Evolutionary conservation across 2,329 filamentous ascomycete genomes (phyloP).

Genomic region (Diaporthe humulicola): DNA sequence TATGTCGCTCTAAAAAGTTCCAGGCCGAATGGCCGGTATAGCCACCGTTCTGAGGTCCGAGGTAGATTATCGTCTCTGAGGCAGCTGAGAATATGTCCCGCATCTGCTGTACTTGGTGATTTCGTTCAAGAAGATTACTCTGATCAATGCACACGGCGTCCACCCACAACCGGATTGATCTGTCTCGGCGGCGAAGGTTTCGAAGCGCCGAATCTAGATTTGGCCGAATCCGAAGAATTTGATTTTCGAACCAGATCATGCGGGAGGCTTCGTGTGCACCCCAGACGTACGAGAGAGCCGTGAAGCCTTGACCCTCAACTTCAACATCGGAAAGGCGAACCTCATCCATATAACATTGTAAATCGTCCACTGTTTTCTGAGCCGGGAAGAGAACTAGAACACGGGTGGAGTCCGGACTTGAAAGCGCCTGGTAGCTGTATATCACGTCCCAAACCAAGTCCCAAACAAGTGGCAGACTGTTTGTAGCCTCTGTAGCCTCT

Average conservation of each 20-base stretch:
- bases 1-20: slow-evolving; percentile 3
- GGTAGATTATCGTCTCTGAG: neutral
- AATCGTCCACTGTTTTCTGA: neutral
- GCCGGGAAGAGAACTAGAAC: slow-evolving; percentile 1
- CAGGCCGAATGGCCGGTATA: slow-evolving; percentile 1
- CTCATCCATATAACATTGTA: neutral
- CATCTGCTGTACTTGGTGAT: slow-evolving; percentile 13
- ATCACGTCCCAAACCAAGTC: neutral
- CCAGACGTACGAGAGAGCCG: neutral
- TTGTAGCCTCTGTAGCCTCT: neutral
- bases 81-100: slow-evolving; percentile 14
- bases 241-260: neutral
- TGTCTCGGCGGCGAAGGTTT: neutral
- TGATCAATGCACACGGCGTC: slow-evolving; percentile 12
- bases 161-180: neutral
- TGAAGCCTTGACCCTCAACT: neutral
- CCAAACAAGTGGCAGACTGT: neutral
- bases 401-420: neutral
- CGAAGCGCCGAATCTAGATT: neutral
- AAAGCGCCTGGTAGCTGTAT: neutral
- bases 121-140: neutral
- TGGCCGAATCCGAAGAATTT: neutral
- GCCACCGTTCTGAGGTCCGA: neutral
- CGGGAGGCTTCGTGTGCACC: neutral
- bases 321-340: neutral